phyloP scores from a whole-genome alignment of 225 moss, liverwort and hornwort genomes.

The Rhytidiadelphus loreus region DNA sequence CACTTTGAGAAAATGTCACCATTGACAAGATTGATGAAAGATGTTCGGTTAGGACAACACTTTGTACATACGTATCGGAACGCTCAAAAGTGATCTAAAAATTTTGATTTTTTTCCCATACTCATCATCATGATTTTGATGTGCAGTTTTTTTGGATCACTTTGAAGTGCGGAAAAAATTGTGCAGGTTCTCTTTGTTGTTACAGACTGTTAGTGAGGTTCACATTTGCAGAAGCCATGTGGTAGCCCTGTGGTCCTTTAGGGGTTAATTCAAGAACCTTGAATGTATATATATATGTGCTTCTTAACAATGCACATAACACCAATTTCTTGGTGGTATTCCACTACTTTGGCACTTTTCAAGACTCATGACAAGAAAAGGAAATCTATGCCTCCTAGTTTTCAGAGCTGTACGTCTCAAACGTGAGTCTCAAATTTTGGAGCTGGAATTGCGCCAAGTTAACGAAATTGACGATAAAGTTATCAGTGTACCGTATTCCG shows the following conservation, averaged over 20 bases:
- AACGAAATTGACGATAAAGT: too few relatives aligned
- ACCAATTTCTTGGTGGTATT: too few relatives aligned
- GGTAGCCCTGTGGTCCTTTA: background rate
- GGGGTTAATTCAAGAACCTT: background rate
- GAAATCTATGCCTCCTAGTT: too few relatives aligned
- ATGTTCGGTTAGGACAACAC: rapidly evolving
- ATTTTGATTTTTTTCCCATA: background rate
- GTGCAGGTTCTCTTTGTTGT: background rate
- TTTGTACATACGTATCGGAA: background rate
- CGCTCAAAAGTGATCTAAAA: background rate
- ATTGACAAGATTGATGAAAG: background rate
- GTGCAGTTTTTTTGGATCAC: background rate
- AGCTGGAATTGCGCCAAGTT: too few relatives aligned
- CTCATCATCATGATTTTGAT: background rate
- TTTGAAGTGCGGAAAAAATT: background rate
- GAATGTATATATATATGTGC: background rate
- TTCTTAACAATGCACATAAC: background rate
- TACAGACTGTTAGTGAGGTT: background rate
- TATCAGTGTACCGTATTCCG: background rate
- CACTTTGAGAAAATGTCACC: background rate
- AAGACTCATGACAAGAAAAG: too few relatives aligned
- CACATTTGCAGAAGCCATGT: background rate
- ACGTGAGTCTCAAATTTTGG: too few relatives aligned
- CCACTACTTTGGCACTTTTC: too few relatives aligned
- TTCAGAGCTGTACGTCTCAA: too few relatives aligned